These are phyloP conservation scores for Pseudogymnoascus sp. DNA, from an alignment of 2,329 filamentous ascomycete genomes.

Conservation along the genomic window DNA sequence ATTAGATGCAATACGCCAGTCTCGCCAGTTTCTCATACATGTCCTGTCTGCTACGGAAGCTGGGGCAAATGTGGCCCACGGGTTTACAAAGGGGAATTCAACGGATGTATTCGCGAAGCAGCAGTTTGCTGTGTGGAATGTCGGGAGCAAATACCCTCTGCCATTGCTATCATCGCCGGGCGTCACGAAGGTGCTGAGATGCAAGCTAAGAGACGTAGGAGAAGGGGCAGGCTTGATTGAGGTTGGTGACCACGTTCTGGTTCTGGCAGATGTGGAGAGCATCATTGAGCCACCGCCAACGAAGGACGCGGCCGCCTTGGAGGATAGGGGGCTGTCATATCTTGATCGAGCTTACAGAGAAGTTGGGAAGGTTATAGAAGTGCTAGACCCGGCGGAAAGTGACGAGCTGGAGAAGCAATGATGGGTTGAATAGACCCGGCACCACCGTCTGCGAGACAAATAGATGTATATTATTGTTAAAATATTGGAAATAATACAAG, in stretches of 20 bases:
- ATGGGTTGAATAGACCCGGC: not conserved
- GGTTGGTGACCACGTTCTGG: constrained; percentile 24
- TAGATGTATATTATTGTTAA: constrained; percentile 6
- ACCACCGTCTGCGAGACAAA: not conserved
- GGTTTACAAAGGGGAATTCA: constrained; percentile 20
- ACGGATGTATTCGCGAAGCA: constrained; percentile 7
- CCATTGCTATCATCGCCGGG: constrained; percentile 14
- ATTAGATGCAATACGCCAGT: constrained; percentile 17
- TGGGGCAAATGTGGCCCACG: constrained; percentile 20
- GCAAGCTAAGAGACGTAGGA: constrained; percentile 14
- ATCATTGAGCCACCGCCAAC: constrained; percentile 13
- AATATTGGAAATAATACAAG: not conserved
- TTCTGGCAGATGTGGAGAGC: constrained; percentile 20
- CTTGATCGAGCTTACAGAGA: constrained; percentile 11
- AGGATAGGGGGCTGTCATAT: constrained; percentile 8
- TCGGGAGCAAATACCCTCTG: constrained; percentile 1
- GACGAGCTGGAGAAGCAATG: not conserved
- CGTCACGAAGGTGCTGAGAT: constrained; percentile 17
- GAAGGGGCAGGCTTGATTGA: constrained; percentile 15
- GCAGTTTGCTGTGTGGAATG: constrained; percentile 5
- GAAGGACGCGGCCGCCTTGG: not conserved
- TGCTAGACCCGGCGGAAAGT: not conserved
- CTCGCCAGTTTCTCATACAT: constrained; percentile 21
- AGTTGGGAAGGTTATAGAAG: constrained; percentile 8
- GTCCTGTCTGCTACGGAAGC: constrained; percentile 15